phyloP scores from a whole-genome alignment of 768 basidiomycete species.

The Coprinopsis strossmayeri region DNA sequence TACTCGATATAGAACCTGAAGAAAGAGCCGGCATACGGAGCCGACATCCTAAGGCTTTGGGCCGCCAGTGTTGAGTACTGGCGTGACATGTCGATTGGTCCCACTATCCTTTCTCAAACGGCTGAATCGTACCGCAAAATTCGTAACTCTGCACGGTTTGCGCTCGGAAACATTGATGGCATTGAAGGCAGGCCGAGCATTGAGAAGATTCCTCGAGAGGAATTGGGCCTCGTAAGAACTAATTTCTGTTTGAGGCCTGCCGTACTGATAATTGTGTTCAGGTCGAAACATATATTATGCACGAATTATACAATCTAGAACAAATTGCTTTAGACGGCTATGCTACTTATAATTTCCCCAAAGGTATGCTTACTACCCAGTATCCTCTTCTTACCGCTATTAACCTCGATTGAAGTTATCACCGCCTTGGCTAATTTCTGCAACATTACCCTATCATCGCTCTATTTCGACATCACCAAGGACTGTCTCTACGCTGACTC shows the following conservation, averaged over 20 bases:
- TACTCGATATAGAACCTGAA: slow-evolving; percentile 45
- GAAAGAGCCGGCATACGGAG: slow-evolving; percentile 73
- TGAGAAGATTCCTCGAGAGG: slow-evolving; percentile 32
- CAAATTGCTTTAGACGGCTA: slow-evolving; percentile 63
- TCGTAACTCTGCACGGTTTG: slow-evolving; percentile 80
- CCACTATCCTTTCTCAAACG: slow-evolving; percentile 66
- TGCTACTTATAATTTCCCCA: slow-evolving; percentile 68
- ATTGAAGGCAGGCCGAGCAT: slow-evolving; percentile 20
- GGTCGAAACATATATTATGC: slow-evolving; percentile 84
- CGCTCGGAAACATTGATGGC: slow-evolving; percentile 71
- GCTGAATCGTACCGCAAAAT: slow-evolving; percentile 77
- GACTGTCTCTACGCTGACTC: slow-evolving; percentile 80
- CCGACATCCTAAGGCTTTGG: slow-evolving; percentile 88
- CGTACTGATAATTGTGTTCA: slow-evolving; percentile 21
- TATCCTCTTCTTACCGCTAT: slow-evolving; percentile 3
- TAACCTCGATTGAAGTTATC: slow-evolving; percentile 43
- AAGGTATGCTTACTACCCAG: slow-evolving; percentile 42
- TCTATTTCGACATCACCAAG: slow-evolving; percentile 91
- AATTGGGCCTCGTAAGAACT: slow-evolving; percentile 59
- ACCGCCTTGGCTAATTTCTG: slow-evolving; percentile 69
- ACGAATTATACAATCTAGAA: slow-evolving; percentile 74
- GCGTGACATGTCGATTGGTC: slow-evolving; percentile 82
- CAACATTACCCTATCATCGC: slow-evolving; percentile 77
- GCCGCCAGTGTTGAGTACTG: slow-evolving; percentile 87
- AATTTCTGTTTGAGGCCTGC: not conserved